Evolutionary conservation across 495 filamentous ascomycete species (phyloP), one percentile per base, ranked within the genome.

Genomic region (Evernia prunastri): DNA sequence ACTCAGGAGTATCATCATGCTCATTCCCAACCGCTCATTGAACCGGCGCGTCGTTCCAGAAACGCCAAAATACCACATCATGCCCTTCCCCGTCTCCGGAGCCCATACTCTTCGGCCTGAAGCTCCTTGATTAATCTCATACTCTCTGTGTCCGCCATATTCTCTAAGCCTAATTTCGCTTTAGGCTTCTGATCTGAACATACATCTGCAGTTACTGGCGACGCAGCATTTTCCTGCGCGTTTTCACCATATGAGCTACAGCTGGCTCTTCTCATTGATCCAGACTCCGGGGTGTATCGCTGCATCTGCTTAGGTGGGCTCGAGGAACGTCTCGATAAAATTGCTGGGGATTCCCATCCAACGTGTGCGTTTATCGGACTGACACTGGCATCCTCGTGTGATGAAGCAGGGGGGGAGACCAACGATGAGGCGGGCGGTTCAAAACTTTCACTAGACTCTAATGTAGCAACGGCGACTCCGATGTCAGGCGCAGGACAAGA

Each of bases 81-180:
- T 33, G 62, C 56, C 45, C 33, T 59, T 31, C 31, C 59, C 69
- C 61, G 82, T 76, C 80, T 78, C 60, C 85, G 75, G 63, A 87
- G 71, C 12, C 84, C 81, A 65, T 82, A 81, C 56, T 86, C 84
- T 63, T 83, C 77, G 67, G 82, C 82, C 69, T 84, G 82, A 53
- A 87, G 66, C 71, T 82, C 77, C 64, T 79, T 78, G 61, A 85
- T 85, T 31, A 87, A 66, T 47, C 76, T 79, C 63, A 84, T 62
- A 67, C 81, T 85, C 67, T 81, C 78, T 29, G 78, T 76, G 69
- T 84, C 82, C 42, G 79, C 74, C 36, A 76, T 76, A 20, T 68
- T 72, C 59, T 78, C 76, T 49, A 59, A 60, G 36, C 61, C 51
- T 23, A 20, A 18, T 5, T 18, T 63, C 20, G 40, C 49, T 35